These are phyloP conservation scores for Triangularia setosa DNA, from an alignment of 2,329 filamentous ascomycete genomes.

Conservation along the genomic window DNA sequence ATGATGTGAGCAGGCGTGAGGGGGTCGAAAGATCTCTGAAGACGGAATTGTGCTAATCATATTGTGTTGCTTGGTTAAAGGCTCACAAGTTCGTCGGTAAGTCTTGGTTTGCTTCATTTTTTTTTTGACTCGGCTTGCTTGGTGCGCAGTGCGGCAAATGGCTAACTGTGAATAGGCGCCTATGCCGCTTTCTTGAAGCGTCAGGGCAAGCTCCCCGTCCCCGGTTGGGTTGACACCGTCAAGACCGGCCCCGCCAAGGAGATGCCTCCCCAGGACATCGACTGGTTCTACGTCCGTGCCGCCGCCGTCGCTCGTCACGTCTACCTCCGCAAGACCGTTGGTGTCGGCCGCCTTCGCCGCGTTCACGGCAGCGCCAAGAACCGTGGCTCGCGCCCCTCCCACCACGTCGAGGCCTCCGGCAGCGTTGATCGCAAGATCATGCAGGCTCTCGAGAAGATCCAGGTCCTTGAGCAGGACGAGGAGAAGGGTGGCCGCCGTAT, in stretches of 20 bases:
- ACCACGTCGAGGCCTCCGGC: constrained; percentile 94
- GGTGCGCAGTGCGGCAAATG: constrained; percentile 18
- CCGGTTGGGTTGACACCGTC: constrained; percentile 98
- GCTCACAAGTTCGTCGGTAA: constrained; percentile 79
- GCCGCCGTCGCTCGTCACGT: constrained; percentile 95
- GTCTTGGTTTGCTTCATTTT: constrained; percentile 5
- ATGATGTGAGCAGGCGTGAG: constrained; percentile 62
- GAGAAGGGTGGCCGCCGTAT: constrained; percentile 98
- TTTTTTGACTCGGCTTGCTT: neutral
- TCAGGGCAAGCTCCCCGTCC: constrained; percentile 87
- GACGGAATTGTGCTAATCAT: constrained; percentile 69
- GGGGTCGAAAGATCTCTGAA: constrained; percentile 69
- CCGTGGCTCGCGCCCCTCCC: constrained; percentile 83
- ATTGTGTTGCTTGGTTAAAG: constrained; percentile 44
- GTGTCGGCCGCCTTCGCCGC: constrained; percentile 96
- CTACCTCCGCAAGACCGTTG: constrained; percentile 99
- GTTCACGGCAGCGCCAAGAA: constrained; percentile 96
- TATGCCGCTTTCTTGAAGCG: constrained; percentile 90
- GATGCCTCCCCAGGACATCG: constrained; percentile 94
- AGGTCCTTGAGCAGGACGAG: constrained; percentile 95
- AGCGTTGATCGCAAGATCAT: constrained; percentile 96
- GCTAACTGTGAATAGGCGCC: constrained; percentile 81
- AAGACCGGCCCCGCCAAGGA: constrained; percentile 97
- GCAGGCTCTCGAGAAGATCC: constrained; percentile 98
- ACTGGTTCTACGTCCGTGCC: constrained; percentile 93